Base-by-base conservation (phyloP, 1,284 basidiomycete genomes). In the Tylopilus orsonianus region DNA sequence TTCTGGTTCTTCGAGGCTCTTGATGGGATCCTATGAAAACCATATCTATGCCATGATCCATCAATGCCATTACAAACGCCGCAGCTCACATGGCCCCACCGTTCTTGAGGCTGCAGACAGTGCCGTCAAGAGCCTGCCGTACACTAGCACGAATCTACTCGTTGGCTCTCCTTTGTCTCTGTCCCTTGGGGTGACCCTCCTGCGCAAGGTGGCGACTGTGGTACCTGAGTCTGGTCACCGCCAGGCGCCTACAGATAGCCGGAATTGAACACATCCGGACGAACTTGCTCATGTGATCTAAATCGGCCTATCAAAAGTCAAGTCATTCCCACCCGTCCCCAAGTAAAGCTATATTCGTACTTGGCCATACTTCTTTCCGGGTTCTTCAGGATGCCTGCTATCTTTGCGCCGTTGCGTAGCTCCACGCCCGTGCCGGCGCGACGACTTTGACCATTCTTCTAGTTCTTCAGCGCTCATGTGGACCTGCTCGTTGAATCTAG, bases 1-100 rank as follows among this genome's bases (percentile, higher is more conserved):
- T 44, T 46, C 23, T 29, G 8, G 9, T 20, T 33, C 49, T 41
- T 49, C 40, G 40, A 52, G 30, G 38, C 48, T 12, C 26, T 16
- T 36, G 26, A 36, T 36, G 46, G 33, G 44, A 26, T 20, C 43
- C 29, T 46, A 44, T 12, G 35, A 23, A 38, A 4, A n/a, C 5
- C 29, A 5, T 30, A 3, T 26, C 26, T 10, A 30, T 30, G 14
- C 2, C 29, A 30, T n/a, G 29, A 8, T 36, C 12, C 23, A 24
- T 38, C 22, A 18, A 23, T 44, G 16, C 13, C 40, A 44, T 30
- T n/a, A n/a, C 10, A 30, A 30, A 30, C 13, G 14, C 29, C 29
- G 29, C 29, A 14, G 5, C 29, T n/a, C 1, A n/a, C 29, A 30
- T 30, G 29, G 26, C 29, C 29, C 29, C 29, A 30, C 26, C 26